These are phyloP conservation scores for Rhododendron molle DNA, from an alignment of 148 eudicot species.

Conservation along the genomic window DNA sequence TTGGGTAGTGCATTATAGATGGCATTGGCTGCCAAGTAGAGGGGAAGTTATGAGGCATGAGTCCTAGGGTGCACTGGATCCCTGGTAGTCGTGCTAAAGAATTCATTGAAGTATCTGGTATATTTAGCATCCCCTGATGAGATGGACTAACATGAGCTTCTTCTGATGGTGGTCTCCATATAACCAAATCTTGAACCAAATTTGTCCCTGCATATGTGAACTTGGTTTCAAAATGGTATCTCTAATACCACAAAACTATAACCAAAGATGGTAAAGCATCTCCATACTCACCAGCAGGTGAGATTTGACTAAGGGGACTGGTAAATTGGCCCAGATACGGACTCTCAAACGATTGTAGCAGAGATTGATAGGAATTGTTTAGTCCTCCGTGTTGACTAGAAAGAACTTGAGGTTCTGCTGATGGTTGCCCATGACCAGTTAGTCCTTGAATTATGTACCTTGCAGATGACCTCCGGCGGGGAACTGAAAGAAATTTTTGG, in stretches of 20 bases:
- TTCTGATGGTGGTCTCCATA: neutral
- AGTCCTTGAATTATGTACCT: too few species aligned
- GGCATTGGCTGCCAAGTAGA: neutral
- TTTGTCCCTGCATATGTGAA: neutral
- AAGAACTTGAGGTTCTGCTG: too few species aligned
- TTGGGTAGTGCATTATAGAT: neutral
- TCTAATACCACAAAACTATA: neutral
- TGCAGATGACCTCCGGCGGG: too few species aligned
- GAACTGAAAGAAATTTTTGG: too few species aligned
- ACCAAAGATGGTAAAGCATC: neutral
- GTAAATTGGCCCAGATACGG: neutral
- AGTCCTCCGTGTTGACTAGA: too few species aligned
- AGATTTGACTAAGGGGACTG: neutral
- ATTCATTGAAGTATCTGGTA: neutral
- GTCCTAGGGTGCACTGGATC: neutral
- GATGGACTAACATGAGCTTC: neutral
- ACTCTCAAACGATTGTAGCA: too few species aligned
- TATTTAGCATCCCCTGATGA: too few species aligned
- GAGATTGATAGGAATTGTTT: too few species aligned
- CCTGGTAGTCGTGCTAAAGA: neutral
- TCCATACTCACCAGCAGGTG: neutral
- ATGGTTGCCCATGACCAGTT: too few species aligned
- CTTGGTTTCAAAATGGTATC: neutral
- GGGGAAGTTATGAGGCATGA: neutral
- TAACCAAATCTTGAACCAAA: neutral